Evolutionary conservation across 371 early-diverging fungal genomes (phyloP), one percentile per base, ranked within the genome.

Genomic region (Mortierella sp.): DNA sequence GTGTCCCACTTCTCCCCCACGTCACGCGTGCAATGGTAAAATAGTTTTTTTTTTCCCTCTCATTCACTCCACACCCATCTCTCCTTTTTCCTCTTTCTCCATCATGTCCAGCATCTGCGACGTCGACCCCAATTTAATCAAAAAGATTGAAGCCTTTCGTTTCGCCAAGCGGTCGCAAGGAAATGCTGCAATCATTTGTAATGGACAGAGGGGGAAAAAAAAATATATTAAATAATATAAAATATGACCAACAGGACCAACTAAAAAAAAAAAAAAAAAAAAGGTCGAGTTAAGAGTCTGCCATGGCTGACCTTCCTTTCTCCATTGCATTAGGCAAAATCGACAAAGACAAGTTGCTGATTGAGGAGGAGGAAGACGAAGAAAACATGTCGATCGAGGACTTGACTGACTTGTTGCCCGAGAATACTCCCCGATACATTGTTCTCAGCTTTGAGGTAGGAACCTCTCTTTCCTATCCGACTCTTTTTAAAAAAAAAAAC

Each of bases 401-500:
- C 14, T 72, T 93, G 7, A 81, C 85, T 1, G 92, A 92, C 30
- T 84, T 52, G 12, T 57, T 93, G 19, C 93, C 93, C 1, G 93
- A 92, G 26, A 88, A 87, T 51, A 73, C 84, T 18, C 93, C 93
- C 18, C 87, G 93, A 5, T 93, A 88, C 56, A 68, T 93, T 19
- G 81, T 93, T 37, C 68, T 92, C 45, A 92, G 92, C 76, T 91
- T 86, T 64, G 86, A 89, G 72, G 88, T 85, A 77, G 43, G 18
- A 21, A 16, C 14, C 16, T 44, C 16, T 12, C 23, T 45, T 51
- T 55, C 7, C 45, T 30, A 26, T 44, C n/a, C 48, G 43, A 19
- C 25, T 37, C 23, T 18, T 28, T 43, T 46, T 60, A 30, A 29
- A 63, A 12, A 29, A 46, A n/a, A n/a, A n/a, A n/a, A n/a, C n/a